Percentiles rank a stretch among this genome's conserved stretches.
Conservation (phyloP, 108 stramenopile genomes). For the Skeletonema menzelii region DNA sequence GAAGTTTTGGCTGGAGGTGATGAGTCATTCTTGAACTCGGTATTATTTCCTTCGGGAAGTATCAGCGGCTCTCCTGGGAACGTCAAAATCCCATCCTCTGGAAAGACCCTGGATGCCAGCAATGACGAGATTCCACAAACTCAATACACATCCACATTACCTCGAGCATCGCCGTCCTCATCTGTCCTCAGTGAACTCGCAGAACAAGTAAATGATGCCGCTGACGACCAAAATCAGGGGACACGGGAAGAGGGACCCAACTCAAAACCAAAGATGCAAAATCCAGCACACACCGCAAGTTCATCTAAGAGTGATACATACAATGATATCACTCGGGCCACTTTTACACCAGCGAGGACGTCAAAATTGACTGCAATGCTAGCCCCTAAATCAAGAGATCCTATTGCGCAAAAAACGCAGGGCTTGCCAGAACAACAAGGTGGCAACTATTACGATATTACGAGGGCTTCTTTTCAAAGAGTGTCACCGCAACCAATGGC, state of each 20-base stretch:
- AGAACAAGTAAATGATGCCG: background rate
- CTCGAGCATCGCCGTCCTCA: background rate
- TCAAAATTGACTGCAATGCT: constrained; percentile 16
- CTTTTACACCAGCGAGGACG: background rate
- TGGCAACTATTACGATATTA: constrained; percentile 18
- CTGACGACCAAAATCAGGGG: background rate
- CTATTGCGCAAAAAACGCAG: background rate
- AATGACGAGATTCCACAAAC: background rate
- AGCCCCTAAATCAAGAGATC: constrained; percentile 5
- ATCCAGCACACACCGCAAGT: background rate
- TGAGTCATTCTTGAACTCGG: constrained; percentile 56
- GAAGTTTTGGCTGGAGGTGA: constrained; percentile 21
- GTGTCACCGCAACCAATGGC: constrained; percentile 11
- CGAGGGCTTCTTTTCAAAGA: constrained; percentile 8
- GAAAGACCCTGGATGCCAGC: background rate
- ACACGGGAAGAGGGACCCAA: background rate
- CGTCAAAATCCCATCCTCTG: background rate
- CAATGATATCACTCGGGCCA: constrained; percentile 1
- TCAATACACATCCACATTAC: background rate
- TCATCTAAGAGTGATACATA: background rate
- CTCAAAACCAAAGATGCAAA: background rate
- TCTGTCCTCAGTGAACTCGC: background rate
- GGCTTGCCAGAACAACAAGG: background rate
- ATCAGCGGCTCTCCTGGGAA: background rate
- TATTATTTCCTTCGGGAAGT: constrained; percentile 53